Evolutionary conservation across 306 rosid species (phyloP).

Genomic region (Prinsepia uniflora): DNA sequence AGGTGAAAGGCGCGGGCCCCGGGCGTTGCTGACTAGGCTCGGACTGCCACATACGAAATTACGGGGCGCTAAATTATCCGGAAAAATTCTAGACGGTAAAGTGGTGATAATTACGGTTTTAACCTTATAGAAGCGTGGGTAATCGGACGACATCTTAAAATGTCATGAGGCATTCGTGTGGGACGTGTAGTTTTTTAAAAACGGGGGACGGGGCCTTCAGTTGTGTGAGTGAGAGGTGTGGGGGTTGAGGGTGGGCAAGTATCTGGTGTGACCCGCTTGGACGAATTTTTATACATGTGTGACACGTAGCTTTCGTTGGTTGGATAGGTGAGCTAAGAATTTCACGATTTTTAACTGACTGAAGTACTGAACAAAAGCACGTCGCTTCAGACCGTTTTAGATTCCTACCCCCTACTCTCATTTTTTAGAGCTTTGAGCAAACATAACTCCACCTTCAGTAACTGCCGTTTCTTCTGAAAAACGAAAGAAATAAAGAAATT

Average conservation of each 20-base stretch:
- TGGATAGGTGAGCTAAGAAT: background rate
- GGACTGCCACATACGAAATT: slow-evolving; percentile 27
- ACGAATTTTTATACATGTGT: slow-evolving; percentile 5
- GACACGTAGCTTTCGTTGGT: background rate
- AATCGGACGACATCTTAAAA: slow-evolving; percentile 29
- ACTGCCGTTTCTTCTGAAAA: background rate
- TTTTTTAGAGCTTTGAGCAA: background rate
- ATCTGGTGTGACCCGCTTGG: slow-evolving; percentile 8
- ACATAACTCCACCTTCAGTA: background rate
- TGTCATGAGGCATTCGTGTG: slow-evolving; percentile 16
- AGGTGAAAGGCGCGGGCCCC: no score
- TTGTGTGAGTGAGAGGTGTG: background rate
- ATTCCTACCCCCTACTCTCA: background rate
- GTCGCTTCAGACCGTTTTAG: slow-evolving; percentile 1
- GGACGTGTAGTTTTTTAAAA: slow-evolving; percentile 21
- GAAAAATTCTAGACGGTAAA: background rate
- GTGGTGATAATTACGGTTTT: background rate
- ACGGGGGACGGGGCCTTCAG: background rate
- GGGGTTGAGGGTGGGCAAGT: slow-evolving; percentile 1
- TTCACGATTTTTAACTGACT: slow-evolving; percentile 1
- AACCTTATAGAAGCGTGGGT: background rate
- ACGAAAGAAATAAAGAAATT: background rate
- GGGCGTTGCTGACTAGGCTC: slow-evolving; percentile 43
- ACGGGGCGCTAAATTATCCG: slow-evolving; percentile 31
- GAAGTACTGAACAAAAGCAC: background rate